phyloP scores from a whole-genome alignment of 768 basidiomycete genomes.

The Panellus pusillus region DNA sequence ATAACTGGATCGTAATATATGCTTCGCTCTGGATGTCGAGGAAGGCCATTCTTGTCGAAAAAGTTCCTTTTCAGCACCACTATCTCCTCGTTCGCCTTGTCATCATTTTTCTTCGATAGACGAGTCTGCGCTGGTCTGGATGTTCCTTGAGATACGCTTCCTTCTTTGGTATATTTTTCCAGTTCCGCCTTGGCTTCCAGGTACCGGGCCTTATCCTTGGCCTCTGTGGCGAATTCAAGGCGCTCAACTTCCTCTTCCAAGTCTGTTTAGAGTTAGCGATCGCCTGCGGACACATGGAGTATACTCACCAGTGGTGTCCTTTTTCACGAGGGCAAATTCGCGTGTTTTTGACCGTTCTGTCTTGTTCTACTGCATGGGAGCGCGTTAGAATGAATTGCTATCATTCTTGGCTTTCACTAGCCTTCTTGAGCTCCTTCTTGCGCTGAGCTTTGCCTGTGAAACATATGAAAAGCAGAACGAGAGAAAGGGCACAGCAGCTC shows the following conservation, averaged over 20 bases:
- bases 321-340: slow-evolving; percentile 92
- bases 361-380: slow-evolving; percentile 80
- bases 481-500: slow-evolving; percentile 32
- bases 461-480: slow-evolving; percentile 2
- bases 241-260: slow-evolving; percentile 79
- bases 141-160: slow-evolving; percentile 91
- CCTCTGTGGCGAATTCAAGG: slow-evolving; percentile 50
- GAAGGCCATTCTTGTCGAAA: slow-evolving; percentile 83
- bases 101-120: slow-evolving; percentile 60
- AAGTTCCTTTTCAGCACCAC: slow-evolving; percentile 54
- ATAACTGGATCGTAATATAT: slow-evolving; percentile 91
- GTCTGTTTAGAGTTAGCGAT: slow-evolving; percentile 42
- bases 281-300: not conserved
- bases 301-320: slow-evolving; percentile 77
- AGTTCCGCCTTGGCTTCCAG: slow-evolving; percentile 75
- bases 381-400: slow-evolving; percentile 19
- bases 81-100: slow-evolving; percentile 42
- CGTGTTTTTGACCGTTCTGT: slow-evolving; percentile 74
- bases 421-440: slow-evolving; percentile 96
- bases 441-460: slow-evolving; percentile 82
- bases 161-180: slow-evolving; percentile 78
- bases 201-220: slow-evolving; percentile 66
- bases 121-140: slow-evolving; percentile 86
- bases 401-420: slow-evolving; percentile 32
- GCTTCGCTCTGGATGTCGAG: slow-evolving; percentile 88